Evolutionary conservation across 164 flowering plant species (phyloP).

Genomic region (Kalanchoe fedtschenkoi): DNA sequence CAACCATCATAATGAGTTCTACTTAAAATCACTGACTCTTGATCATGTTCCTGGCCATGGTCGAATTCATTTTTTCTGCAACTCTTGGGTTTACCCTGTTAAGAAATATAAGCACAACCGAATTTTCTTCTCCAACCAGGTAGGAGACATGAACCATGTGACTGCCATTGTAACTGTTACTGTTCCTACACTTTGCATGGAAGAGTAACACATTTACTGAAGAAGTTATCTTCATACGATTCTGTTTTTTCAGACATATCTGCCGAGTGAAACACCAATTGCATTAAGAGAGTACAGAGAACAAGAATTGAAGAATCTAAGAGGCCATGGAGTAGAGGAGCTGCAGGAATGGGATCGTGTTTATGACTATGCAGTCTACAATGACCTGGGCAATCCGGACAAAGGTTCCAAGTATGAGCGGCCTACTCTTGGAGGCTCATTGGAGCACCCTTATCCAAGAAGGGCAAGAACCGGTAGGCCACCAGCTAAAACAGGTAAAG

Average conservation of each 20-base stretch:
- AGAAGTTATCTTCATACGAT: background rate
- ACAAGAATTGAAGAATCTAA: constrained; percentile 46
- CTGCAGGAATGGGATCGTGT: constrained; percentile 73
- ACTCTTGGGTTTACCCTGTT: constrained; percentile 62
- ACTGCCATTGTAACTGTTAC: background rate
- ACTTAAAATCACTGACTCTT: constrained; percentile 39
- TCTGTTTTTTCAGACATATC: constrained; percentile 38
- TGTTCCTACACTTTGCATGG: background rate
- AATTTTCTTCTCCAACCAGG: constrained; percentile 52
- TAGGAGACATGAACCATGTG: background rate
- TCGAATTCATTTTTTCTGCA: constrained; percentile 38
- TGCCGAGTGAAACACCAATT: constrained; percentile 56
- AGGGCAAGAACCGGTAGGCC: constrained; percentile 70
- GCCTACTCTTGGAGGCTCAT: constrained; percentile 71
- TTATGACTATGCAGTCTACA: constrained; percentile 77
- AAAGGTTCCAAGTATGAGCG: constrained; percentile 31
- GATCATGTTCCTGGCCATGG: constrained; percentile 41
- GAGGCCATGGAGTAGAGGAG: constrained; percentile 73
- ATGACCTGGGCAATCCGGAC: constrained; percentile 74
- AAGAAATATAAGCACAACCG: constrained; percentile 28
- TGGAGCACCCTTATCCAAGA: constrained; percentile 62
- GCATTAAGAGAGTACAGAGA: constrained; percentile 39
- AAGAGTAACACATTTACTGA: too few species aligned
- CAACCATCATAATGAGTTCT: constrained; percentile 38
- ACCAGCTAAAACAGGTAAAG: constrained; percentile 35